Evolutionary conservation across 805 yeast genomes (phyloP).

Genomic region (Monosporozyma servazzii): DNA sequence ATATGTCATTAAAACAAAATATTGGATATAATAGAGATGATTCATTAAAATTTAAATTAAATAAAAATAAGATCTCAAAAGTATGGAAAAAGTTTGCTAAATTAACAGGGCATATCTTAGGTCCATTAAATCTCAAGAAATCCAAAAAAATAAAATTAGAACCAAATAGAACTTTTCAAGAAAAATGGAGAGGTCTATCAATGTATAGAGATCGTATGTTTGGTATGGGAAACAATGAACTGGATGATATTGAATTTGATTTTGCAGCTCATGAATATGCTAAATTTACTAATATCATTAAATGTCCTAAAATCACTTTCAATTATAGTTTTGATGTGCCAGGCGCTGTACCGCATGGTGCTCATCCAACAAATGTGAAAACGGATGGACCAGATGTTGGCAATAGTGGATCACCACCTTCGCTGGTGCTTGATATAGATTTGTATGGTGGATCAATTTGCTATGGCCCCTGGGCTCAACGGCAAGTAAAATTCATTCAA

Average conservation of each 20-base stretch:
- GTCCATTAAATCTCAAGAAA: constrained; percentile 5
- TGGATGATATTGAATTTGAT: constrained; percentile 28
- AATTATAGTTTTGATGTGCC: constrained; percentile 64
- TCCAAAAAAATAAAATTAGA: constrained; percentile 3
- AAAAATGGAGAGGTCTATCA: constrained; percentile 68
- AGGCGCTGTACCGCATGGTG: constrained; percentile 45
- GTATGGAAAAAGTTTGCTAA: constrained; percentile 17
- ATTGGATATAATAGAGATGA: constrained; percentile 44
- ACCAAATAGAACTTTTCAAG: constrained; percentile 13
- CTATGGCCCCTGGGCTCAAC: constrained; percentile 95
- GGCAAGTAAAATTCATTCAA: constrained; percentile 63
- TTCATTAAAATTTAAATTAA: constrained; percentile 14
- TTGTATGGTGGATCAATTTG: constrained; percentile 56
- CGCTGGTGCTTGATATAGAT: constrained; percentile 50
- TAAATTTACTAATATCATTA: constrained; percentile 59
- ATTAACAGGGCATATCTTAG: constrained; percentile 7
- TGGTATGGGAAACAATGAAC: constrained; percentile 25
- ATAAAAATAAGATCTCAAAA: constrained; percentile 14
- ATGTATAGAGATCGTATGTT: constrained; percentile 46
- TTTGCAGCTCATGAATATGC: constrained; percentile 63
- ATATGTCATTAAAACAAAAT: constrained; percentile 59
- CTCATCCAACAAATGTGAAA: constrained; percentile 24
- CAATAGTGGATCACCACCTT: constrained; percentile 49
- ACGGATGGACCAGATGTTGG: constrained; percentile 47
- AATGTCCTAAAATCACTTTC: constrained; percentile 46